Evolutionary conservation across 805 yeast genomes (phyloP).

Genomic region (Candida dajiaensis): DNA sequence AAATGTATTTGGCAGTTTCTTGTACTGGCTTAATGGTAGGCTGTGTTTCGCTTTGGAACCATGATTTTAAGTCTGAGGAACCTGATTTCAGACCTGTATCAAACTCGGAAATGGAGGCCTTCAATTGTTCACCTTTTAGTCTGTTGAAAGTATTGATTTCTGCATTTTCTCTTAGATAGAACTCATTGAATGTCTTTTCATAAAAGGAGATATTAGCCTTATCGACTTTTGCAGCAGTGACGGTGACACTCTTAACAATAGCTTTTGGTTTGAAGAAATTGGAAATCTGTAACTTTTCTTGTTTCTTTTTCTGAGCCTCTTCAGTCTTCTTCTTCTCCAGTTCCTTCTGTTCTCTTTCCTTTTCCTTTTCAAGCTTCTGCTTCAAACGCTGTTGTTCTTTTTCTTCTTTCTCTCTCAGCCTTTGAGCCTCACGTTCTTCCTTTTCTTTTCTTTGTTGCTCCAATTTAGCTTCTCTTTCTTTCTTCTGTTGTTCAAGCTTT

Average conservation of each 20-base stretch:
- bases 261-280: constrained; percentile 26
- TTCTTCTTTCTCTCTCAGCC: constrained; percentile 11
- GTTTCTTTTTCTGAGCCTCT: constrained; percentile 29
- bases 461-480: constrained; percentile 19
- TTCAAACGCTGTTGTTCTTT: constrained; percentile 21
- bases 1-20: constrained; percentile 25
- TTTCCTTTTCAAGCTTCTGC: constrained; percentile 22
- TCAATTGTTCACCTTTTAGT: background rate
- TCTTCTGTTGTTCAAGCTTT: constrained; percentile 22
- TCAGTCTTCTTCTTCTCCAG: constrained; percentile 33
- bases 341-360: constrained; percentile 27
- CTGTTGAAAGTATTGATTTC: constrained; percentile 14
- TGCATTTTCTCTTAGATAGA: constrained; percentile 32
- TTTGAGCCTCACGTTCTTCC: constrained; percentile 10
- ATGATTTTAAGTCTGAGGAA: constrained; percentile 1
- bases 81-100: constrained; percentile 7
- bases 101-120: constrained; percentile 5
- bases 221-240: constrained; percentile 1
- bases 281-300: constrained; percentile 24
- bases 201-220: constrained; percentile 23
- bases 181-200: constrained; percentile 29
- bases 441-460: constrained; percentile 22
- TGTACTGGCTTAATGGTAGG: constrained; percentile 3
- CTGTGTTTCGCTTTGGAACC: constrained; percentile 6
- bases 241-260: constrained; percentile 11